Evolutionary conservation across 306 rosid genomes (phyloP).

Genomic region (Boehmeria nivea): DNA sequence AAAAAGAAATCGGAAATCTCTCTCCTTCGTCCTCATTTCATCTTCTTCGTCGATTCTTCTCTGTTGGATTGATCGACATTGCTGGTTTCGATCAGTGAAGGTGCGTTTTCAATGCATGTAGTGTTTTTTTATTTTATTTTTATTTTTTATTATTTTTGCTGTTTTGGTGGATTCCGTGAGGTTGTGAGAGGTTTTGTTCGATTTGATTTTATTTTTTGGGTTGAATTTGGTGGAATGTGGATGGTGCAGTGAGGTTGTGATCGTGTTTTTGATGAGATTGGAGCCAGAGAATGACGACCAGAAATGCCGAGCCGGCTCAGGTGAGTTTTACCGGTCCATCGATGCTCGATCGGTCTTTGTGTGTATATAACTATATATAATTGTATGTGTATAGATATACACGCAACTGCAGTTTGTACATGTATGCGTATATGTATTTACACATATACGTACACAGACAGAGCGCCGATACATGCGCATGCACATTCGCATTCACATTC

Average conservation of each 20-base stretch:
- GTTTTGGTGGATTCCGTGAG: too few relatives aligned
- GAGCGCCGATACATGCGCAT: not conserved
- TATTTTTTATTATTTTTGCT: too few relatives aligned
- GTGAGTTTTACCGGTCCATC: constrained; percentile 20
- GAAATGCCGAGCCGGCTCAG: constrained; percentile 55
- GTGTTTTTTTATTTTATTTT: too few relatives aligned
- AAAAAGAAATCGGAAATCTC: constrained; percentile 17
- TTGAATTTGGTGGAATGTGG: constrained; percentile 19
- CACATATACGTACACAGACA: not conserved
- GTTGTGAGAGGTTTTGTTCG: not conserved
- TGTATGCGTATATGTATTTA: not conserved
- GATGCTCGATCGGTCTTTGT: not conserved
- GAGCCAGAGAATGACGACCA: constrained; percentile 66
- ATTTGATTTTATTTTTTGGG: not conserved
- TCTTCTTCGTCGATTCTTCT: constrained; percentile 3
- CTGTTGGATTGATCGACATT: constrained; percentile 6
- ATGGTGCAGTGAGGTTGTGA: constrained; percentile 34
- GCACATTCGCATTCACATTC: not conserved
- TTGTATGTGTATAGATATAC: not conserved
- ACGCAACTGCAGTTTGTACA: not conserved
- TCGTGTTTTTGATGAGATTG: constrained; percentile 48
- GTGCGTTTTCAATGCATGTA: not conserved
- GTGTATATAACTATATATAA: too few relatives aligned
- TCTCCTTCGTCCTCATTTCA: constrained; percentile 18
- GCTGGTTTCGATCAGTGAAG: not conserved